Conservation (phyloP, 768 basidiomycete genomes). For the Lyophyllum shimeji region DNA sequence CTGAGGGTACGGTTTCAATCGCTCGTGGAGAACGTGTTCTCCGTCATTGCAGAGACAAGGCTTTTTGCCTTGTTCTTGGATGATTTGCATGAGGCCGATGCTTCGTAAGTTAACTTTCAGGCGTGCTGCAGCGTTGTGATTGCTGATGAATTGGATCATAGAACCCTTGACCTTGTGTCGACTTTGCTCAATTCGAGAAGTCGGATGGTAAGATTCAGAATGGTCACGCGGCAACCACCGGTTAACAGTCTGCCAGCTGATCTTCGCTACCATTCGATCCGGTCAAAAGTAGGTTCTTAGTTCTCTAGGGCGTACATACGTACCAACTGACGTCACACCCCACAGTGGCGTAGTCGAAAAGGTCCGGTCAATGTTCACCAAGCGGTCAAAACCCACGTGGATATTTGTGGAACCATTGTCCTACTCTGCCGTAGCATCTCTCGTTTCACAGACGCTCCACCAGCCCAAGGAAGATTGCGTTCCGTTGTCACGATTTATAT, state of each 20-base stretch:
- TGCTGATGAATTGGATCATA: slow-evolving; percentile 21
- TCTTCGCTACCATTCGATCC: slow-evolving; percentile 62
- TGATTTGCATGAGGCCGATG: slow-evolving; percentile 74
- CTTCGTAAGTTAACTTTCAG: slow-evolving; percentile 42
- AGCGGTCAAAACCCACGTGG: slow-evolving; percentile 61
- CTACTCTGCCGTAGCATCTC: slow-evolving; percentile 51
- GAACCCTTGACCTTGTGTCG: slow-evolving; percentile 64
- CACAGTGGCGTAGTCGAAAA: slow-evolving; percentile 46
- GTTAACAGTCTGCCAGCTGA: slow-evolving; percentile 40
- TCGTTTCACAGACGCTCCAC: slow-evolving; percentile 66
- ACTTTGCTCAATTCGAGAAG: slow-evolving; percentile 65
- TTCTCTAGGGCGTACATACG: slow-evolving; percentile 1
- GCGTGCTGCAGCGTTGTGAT: neutral
- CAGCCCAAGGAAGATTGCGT: slow-evolving; percentile 54
- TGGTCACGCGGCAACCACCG: neutral
- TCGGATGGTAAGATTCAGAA: slow-evolving; percentile 48
- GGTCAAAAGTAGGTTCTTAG: slow-evolving; percentile 47
- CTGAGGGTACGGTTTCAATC: slow-evolving; percentile 70
- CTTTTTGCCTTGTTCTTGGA: slow-evolving; percentile 72
- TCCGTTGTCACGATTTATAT: slow-evolving; percentile 55
- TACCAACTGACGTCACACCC: neutral
- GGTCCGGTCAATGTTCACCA: slow-evolving; percentile 57
- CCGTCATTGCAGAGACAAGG: slow-evolving; percentile 66
- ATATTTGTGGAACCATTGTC: slow-evolving; percentile 62
- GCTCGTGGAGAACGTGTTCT: slow-evolving; percentile 68